A percentile compares a stretch with the other conserved stretches of the same genome.
These are phyloP conservation scores for Iberis pinnata DNA, from an alignment of 345 rosid species.

Conservation along the genomic window DNA sequence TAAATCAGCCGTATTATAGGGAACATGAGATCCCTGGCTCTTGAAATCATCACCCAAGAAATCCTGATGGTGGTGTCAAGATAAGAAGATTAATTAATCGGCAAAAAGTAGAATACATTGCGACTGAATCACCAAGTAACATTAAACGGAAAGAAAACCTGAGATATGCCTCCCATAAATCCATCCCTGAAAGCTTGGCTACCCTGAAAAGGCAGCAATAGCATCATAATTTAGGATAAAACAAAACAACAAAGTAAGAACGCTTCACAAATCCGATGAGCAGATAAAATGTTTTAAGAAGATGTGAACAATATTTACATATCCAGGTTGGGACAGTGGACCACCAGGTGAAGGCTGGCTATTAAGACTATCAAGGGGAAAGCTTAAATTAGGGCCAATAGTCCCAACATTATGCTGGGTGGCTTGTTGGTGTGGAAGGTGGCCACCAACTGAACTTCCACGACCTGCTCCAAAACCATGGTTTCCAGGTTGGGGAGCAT, in stretches of 20 bases:
- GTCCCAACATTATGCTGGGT: conserved; percentile 69
- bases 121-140: not conserved
- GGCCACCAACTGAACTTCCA: conserved; percentile 84
- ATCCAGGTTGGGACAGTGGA: conserved; percentile 94
- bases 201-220: conserved; percentile 71
- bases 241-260: not conserved
- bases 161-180: conserved; percentile 94
- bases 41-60: conserved; percentile 94
- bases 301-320: conserved; percentile 52
- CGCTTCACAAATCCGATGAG: conserved; percentile 7
- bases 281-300: conserved; percentile 6
- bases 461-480: conserved; percentile 90
- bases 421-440: conserved; percentile 76
- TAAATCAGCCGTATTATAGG: conserved; percentile 79
- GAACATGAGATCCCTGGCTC: conserved; percentile 97
- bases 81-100: conserved; percentile 11
- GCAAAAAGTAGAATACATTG: not conserved
- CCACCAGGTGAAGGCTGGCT: conserved; percentile 93
- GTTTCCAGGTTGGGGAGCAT: conserved; percentile 75
- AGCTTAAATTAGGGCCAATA: conserved; percentile 74
- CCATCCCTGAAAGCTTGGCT: conserved; percentile 94
- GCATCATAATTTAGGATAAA: conserved; percentile 20
- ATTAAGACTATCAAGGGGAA: conserved; percentile 70
- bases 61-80: conserved; percentile 43
- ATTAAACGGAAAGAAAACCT: conserved; percentile 43